phyloP scores from a whole-genome alignment of 163 green algal species.

The Chlamydomonas reinhardtii region DNA sequence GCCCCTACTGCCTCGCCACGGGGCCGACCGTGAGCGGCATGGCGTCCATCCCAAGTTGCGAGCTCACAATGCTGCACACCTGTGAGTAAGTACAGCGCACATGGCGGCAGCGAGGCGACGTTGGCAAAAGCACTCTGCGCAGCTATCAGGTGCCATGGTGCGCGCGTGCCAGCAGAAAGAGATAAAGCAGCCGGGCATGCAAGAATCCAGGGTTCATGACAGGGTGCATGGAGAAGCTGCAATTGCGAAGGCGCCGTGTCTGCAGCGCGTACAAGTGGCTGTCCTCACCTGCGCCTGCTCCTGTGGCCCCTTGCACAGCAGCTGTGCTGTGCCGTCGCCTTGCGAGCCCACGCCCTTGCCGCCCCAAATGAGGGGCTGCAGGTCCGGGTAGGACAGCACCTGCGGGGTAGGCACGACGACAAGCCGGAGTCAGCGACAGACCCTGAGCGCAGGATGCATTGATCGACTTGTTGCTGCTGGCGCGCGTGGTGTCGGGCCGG shows the following conservation, averaged over 20 bases:
- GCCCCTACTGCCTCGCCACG: neutral
- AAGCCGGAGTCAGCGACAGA: neutral
- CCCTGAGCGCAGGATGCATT: neutral
- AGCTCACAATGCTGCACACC: conserved; percentile 61
- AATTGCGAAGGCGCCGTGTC: no score
- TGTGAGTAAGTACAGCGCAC: neutral
- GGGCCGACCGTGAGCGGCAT: conserved; percentile 48
- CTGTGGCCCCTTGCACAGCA: conserved; percentile 70
- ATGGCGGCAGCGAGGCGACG: no score
- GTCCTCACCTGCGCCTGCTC: conserved; percentile 45
- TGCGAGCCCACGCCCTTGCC: conserved; percentile 84
- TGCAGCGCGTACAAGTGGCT: neutral
- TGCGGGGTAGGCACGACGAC: conserved; percentile 41
- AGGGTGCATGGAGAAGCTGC: no score
- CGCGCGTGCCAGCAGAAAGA: no score
- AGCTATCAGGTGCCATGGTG: no score
- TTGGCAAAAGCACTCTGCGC: no score
- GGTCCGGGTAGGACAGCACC: conserved; percentile 48
- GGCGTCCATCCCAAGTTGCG: conserved; percentile 58
- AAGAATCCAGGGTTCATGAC: no score
- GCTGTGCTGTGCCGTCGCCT: conserved; percentile 84
- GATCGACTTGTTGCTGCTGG: neutral
- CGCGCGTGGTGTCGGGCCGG: no score
- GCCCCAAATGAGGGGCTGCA: conserved; percentile 71
- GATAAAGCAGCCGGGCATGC: no score